phyloP scores from a whole-genome alignment of 345 rosid species.

The Citrus maxima region DNA sequence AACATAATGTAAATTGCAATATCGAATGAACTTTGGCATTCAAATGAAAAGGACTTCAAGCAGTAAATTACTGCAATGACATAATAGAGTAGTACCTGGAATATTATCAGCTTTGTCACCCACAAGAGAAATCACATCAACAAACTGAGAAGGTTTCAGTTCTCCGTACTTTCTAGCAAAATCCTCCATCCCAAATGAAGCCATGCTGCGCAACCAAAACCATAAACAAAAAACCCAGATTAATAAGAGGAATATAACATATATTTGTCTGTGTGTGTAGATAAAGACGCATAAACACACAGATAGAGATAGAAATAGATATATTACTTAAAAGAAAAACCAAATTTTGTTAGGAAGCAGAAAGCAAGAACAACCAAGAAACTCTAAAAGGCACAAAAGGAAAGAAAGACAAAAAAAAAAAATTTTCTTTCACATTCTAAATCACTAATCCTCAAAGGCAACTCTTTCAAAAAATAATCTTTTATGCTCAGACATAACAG shows the following conservation, averaged over 20 bases:
- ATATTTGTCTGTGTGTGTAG: no score
- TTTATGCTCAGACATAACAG: not conserved
- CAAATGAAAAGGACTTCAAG: not conserved
- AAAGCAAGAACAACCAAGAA: not conserved
- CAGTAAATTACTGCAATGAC: not conserved
- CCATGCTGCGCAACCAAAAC: conserved; percentile 61
- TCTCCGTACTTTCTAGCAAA: conserved; percentile 75
- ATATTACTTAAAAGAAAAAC: not conserved
- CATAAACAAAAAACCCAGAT: conserved; percentile 3
- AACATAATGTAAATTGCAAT: not conserved
- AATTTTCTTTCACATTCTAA: not conserved
- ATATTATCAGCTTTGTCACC: conserved; percentile 88
- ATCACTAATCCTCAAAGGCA: no score
- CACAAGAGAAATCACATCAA: conserved; percentile 73
- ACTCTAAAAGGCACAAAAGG: not conserved
- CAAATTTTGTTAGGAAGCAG: not conserved
- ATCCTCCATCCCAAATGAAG: conserved; percentile 88
- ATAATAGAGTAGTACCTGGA: conserved; percentile 53
- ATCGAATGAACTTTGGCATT: not conserved
- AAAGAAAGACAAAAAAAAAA: not conserved
- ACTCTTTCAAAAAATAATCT: no score
- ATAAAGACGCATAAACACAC: not conserved
- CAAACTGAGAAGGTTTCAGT: conserved; percentile 80
- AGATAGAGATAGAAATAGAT: not conserved
- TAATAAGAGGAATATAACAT: not conserved